These are phyloP conservation scores for Phytophthora chlamydospora DNA, from an alignment of 352 stramenopile species.

Conservation along the genomic window DNA sequence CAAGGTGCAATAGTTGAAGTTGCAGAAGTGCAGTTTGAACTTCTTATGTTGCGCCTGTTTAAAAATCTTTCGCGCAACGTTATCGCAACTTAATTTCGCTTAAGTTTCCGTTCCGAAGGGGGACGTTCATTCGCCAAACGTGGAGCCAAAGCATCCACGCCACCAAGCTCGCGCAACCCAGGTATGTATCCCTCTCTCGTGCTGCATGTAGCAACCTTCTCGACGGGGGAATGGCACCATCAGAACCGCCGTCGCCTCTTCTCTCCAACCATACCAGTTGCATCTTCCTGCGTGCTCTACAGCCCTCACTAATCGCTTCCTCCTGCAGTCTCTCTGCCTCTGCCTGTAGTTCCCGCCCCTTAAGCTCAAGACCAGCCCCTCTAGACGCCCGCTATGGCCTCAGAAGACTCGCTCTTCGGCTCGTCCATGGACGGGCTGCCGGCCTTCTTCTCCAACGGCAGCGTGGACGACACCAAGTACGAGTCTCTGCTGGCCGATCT, in stretches of 20 bases:
- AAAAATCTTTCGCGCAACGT: too few species aligned
- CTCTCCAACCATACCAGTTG: conserved; percentile 18
- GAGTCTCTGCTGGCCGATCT: conserved; percentile 86
- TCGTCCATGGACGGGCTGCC: conserved; percentile 59
- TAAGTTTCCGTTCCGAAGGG: conserved; percentile 2
- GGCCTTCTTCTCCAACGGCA: conserved; percentile 82
- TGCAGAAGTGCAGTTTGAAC: not conserved
- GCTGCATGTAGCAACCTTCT: not conserved
- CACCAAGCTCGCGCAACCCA: conserved; percentile 7
- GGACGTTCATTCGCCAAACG: conserved; percentile 10
- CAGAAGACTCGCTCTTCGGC: conserved; percentile 48
- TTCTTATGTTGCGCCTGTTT: too few species aligned
- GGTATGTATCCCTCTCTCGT: conserved; percentile 25
- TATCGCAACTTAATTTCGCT: conserved; percentile 2
- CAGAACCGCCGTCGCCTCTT: conserved; percentile 11
- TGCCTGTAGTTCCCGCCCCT: not conserved
- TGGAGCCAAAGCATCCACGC: conserved; percentile 24
- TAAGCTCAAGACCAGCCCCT: not conserved
- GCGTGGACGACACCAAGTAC: conserved; percentile 88
- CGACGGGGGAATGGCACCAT: not conserved
- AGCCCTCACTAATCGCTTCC: conserved; percentile 10
- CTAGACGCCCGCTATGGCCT: conserved; percentile 38
- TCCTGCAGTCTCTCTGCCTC: conserved; percentile 1
- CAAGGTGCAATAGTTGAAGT: conserved; percentile 28
- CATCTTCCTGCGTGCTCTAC: conserved; percentile 2